These are phyloP conservation scores for Tetrapisispora namnaoensis DNA, from an alignment of 805 yeast species.

Conservation along the genomic window DNA sequence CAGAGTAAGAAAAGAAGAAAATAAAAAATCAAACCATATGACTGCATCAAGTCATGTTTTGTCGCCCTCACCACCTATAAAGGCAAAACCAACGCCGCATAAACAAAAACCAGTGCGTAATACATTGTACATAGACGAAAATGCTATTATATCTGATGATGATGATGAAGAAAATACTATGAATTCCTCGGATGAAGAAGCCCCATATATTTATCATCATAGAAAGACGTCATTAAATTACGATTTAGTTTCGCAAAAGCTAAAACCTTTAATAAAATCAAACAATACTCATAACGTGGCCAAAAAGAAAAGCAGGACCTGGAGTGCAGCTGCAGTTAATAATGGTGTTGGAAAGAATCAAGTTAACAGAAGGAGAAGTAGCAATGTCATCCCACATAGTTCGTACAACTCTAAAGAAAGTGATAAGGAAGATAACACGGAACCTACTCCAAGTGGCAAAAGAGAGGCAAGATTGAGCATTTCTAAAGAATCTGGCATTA, in stretches of 20 bases:
- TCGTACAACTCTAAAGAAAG: neutral
- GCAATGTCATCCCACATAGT: neutral
- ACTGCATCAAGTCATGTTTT: neutral
- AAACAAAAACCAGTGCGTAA: neutral
- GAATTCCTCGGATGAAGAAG: conserved; percentile 3
- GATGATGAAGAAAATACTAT: conserved; percentile 19
- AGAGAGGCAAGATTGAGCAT: conserved; percentile 30
- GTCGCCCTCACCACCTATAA: conserved; percentile 9
- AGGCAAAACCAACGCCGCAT: conserved; percentile 30
- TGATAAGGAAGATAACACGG: neutral
- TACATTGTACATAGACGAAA: conserved; percentile 31
- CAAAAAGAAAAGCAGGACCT: conserved; percentile 9
- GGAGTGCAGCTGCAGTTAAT: conserved; percentile 9
- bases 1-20: conserved; percentile 35
- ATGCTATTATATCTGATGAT: conserved; percentile 27
- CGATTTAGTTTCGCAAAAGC: conserved; percentile 10
- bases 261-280: conserved; percentile 8
- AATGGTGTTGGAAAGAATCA: neutral
- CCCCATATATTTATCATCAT: neutral
- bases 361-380: neutral
- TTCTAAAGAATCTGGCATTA: conserved; percentile 27
- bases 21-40: neutral
- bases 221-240: conserved; percentile 4
- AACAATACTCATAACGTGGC: neutral
- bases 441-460: neutral